A percentile compares a stretch with the other conserved stretches of the same genome.
These are phyloP conservation scores for Phaeotremella fagi DNA, from an alignment of 768 basidiomycete genomes.

Conservation along the genomic window DNA sequence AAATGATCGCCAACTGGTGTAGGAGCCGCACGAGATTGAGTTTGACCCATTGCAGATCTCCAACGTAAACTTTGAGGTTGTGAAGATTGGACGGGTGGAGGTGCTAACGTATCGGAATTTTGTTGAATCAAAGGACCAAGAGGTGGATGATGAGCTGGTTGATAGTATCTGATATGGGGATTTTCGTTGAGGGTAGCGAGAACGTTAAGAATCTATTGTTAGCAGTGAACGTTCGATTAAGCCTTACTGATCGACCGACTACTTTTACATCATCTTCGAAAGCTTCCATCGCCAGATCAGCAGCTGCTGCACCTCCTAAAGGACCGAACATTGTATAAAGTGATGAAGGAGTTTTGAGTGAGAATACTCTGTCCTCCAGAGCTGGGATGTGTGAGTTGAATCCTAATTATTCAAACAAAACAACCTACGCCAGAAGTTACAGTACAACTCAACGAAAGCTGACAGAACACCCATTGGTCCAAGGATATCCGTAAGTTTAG, in stretches of 20 bases:
- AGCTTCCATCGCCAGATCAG: conserved; percentile 64
- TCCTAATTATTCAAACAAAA: conserved; percentile 2
- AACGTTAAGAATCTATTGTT: conserved; percentile 67
- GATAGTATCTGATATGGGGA: conserved; percentile 87
- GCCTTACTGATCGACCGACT: conserved; percentile 48
- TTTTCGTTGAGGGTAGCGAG: conserved; percentile 87
- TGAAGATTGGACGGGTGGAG: conserved; percentile 13
- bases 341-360: conserved; percentile 65
- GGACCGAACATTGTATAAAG: conserved; percentile 91
- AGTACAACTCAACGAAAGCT: conserved; percentile 74
- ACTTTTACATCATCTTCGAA: conserved; percentile 83
- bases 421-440: conserved; percentile 85
- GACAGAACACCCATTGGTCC: conserved; percentile 68
- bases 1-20: conserved; percentile 67
- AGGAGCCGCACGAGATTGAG: conserved; percentile 12
- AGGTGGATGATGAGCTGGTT: conserved; percentile 74
- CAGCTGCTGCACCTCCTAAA: conserved; percentile 63
- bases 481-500: conserved; percentile 66
- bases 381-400: conserved; percentile 53
- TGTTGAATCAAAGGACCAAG: conserved; percentile 72
- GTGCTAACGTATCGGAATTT: conserved; percentile 8
- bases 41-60: conserved; percentile 42
- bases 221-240: background rate
- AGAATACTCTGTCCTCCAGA: conserved; percentile 79
- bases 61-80: conserved; percentile 37